Conservation (phyloP, 192 early-diverging fungal species). For the Hyaloraphidium curvatum region DNA sequence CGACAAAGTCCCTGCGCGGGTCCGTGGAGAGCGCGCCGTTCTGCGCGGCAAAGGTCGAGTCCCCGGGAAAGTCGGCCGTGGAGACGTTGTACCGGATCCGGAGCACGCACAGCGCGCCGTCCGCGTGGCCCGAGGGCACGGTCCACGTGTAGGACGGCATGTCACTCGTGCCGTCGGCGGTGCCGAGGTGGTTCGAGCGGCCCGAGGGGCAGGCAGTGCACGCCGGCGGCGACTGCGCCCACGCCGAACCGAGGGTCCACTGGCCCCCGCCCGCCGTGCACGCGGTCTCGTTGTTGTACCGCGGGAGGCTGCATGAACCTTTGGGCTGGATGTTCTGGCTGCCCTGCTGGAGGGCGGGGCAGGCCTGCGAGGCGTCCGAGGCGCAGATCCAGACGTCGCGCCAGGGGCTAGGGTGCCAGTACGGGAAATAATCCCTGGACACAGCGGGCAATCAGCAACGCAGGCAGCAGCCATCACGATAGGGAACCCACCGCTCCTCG, state of each 20-base stretch:
- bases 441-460: background rate
- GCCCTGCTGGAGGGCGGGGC: slow-evolving; percentile 10
- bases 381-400: slow-evolving; percentile 17
- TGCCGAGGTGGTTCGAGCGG: slow-evolving; percentile 15
- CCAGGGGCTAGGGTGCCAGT: slow-evolving; percentile 22
- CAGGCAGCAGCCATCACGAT: too few species aligned
- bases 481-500: slow-evolving; percentile 11
- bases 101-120: slow-evolving; percentile 16
- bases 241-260: slow-evolving; percentile 7
- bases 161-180: slow-evolving; percentile 2
- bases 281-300: slow-evolving; percentile 13
- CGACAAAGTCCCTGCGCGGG: slow-evolving; percentile 15
- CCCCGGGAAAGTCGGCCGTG: slow-evolving; percentile 5
- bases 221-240: slow-evolving; percentile 8
- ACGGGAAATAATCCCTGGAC: slow-evolving; percentile 15
- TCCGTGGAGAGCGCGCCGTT: slow-evolving; percentile 14
- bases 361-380: slow-evolving; percentile 5
- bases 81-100: slow-evolving; percentile 19
- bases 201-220: slow-evolving; percentile 14
- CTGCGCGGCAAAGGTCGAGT: slow-evolving; percentile 1
- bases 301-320: slow-evolving; percentile 12
- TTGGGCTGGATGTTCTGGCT: slow-evolving; percentile 13
- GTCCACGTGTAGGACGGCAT: slow-evolving; percentile 12
- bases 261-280: slow-evolving; percentile 5
- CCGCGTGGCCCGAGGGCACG: slow-evolving; percentile 13